Evolutionary conservation across 768 basidiomycete species (phyloP).

Genomic region (Russula compacta): DNA sequence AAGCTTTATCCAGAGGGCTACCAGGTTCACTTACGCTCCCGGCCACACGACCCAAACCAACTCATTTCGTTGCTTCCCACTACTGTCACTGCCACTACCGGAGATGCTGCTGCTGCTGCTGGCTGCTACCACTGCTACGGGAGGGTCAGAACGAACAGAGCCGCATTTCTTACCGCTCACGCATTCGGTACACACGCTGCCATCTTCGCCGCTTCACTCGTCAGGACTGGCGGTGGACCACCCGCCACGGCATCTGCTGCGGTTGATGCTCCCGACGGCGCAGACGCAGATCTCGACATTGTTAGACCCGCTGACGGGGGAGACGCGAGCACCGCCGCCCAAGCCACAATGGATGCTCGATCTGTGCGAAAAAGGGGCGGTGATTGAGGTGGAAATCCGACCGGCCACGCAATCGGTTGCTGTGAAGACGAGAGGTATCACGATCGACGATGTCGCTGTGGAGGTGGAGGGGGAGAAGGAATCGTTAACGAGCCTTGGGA

Average conservation of each 20-base stretch:
- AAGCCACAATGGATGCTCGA: constrained; percentile 68
- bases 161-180: constrained; percentile 40
- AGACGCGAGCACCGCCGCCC: constrained; percentile 46
- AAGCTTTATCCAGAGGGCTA: constrained; percentile 77
- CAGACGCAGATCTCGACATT: constrained; percentile 70
- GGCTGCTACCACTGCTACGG: background rate
- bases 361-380: constrained; percentile 49
- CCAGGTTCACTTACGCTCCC: constrained; percentile 39
- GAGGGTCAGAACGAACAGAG: background rate
- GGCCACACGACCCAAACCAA: constrained; percentile 31
- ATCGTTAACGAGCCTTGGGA: constrained; percentile 56
- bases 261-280: constrained; percentile 74
- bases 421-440: constrained; percentile 27
- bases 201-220: constrained; percentile 74
- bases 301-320: constrained; percentile 72
- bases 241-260: constrained; percentile 62
- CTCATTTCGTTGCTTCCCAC: constrained; percentile 30
- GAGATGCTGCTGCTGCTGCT: background rate
- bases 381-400: constrained; percentile 48
- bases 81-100: background rate
- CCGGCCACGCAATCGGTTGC: constrained; percentile 29
- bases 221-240: constrained; percentile 47
- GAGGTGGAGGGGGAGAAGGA: constrained; percentile 66
- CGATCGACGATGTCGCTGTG: constrained; percentile 35
- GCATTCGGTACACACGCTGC: constrained; percentile 63